Percentiles rank a stretch among this genome's conserved stretches.
These are phyloP conservation scores for Mucor irregularis DNA, from an alignment of 371 early-diverging fungal species.

Conservation along the genomic window DNA sequence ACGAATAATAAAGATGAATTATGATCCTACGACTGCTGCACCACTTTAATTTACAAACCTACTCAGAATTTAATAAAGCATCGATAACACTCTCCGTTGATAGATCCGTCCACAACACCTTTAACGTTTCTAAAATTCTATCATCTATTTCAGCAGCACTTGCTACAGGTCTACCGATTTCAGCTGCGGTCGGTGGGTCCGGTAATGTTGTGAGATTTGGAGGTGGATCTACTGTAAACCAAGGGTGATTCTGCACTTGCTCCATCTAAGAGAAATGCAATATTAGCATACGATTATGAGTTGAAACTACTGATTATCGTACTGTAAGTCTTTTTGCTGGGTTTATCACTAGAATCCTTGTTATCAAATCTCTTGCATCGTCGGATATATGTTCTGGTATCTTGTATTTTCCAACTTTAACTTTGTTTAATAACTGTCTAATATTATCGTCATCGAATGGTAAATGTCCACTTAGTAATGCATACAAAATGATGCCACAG, in stretches of 20 bases:
- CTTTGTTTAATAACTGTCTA: slow-evolving; percentile 70
- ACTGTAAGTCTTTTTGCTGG: slow-evolving; percentile 48
- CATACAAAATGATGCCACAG: slow-evolving; percentile 91
- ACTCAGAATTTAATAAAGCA: slow-evolving; percentile 45
- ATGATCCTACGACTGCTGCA: too few relatives aligned
- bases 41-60: slow-evolving; percentile 12
- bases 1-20: neutral
- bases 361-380: slow-evolving; percentile 61
- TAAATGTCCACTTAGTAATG: slow-evolving; percentile 83
- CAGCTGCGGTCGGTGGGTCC: slow-evolving; percentile 40
- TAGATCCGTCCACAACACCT: slow-evolving; percentile 47
- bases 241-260: slow-evolving; percentile 43
- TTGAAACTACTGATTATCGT: neutral
- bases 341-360: slow-evolving; percentile 41
- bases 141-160: slow-evolving; percentile 42
- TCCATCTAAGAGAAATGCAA: slow-evolving; percentile 34
- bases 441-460: slow-evolving; percentile 96
- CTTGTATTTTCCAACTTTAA: slow-evolving; percentile 53
- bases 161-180: slow-evolving; percentile 39
- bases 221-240: slow-evolving; percentile 41
- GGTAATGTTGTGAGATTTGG: slow-evolving; percentile 35
- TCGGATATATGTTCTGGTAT: slow-evolving; percentile 69
- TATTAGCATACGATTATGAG: neutral
- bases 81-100: slow-evolving; percentile 32
- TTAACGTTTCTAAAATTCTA: slow-evolving; percentile 44